Evolutionary conservation across 805 yeast genomes (phyloP), one percentile per base, ranked within the genome.

Genomic region (Kockiozyma suomiensis): DNA sequence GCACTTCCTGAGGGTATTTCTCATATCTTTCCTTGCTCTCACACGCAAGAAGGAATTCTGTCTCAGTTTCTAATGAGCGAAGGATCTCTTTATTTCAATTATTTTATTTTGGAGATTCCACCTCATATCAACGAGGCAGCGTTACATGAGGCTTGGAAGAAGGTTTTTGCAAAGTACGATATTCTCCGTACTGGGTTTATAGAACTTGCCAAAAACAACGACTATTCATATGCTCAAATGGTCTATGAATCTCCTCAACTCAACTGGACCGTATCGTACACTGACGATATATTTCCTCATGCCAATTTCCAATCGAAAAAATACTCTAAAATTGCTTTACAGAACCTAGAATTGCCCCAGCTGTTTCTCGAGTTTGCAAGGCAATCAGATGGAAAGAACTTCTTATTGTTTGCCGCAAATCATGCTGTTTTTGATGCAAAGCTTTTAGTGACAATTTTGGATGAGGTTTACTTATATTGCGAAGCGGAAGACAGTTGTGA

Each of bases 381-480:
- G 12, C 21, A 33, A 13, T 4, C 28, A 3, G 38, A 46, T n/a
- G 51, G 48, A 8, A 17, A 23, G 12, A 6, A 42, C 8, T 57
- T 52, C 55, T 17, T 64, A 30, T n/a, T 57, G 12, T 5, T 64
- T 17, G 49, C 55, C 1, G 64, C 54, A 1, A 61, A 51, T 49
- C 70, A 67, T 43, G 70, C 70, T 15, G 46, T 66, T 3, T 66
- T 62, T 51, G 70, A 67, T 48, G 70, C 62, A 7, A 23, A 33
- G 28, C 8, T 53, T 2, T 46, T 65, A 13, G 37, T 30, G 10
- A 12, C 33, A 4, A 45, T 65, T 7, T 35, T 61, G 26, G 32
- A 37, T 3, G 55, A 58, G 10, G 50, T 65, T 1, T 21, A 23
- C 17, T 15, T 12, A 15, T 25, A 21, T 25, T 49, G 53, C 33